Evolutionary conservation across 176 grass and related monocot genomes (phyloP).

Genomic region (Oryza meyeriana): DNA sequence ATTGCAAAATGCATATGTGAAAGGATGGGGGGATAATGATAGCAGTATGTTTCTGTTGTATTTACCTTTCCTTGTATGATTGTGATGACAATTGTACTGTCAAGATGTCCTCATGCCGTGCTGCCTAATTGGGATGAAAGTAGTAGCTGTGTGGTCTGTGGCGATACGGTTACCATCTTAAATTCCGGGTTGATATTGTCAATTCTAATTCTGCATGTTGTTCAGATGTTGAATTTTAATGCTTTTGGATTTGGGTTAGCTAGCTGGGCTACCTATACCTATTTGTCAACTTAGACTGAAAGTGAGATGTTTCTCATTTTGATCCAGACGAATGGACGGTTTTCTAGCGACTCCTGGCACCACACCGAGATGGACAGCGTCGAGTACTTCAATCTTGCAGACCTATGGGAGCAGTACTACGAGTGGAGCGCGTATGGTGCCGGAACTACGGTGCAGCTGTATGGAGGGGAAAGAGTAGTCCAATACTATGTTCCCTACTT

Average conservation of each 20-base stretch:
- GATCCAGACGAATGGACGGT: slow-evolving; percentile 45
- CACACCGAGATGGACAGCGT: slow-evolving; percentile 29
- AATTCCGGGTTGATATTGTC: slow-evolving; percentile 22
- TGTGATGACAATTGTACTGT: not conserved
- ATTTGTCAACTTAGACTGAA: slow-evolving; percentile 17
- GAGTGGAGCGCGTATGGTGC: slow-evolving; percentile 86
- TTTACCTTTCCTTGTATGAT: not conserved
- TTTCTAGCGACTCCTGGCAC: slow-evolving; percentile 26
- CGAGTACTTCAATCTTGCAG: slow-evolving; percentile 68
- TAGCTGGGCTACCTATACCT: not conserved
- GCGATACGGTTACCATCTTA: not conserved
- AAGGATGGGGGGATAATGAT: not conserved
- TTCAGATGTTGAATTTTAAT: slow-evolving; percentile 35
- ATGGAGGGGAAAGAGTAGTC: slow-evolving; percentile 38
- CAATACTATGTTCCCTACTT: slow-evolving; percentile 86
- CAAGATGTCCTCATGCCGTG: not conserved
- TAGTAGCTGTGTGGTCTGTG: slow-evolving; percentile 1
- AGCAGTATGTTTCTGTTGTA: not conserved
- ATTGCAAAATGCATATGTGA: not conserved
- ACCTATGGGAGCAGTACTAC: slow-evolving; percentile 71
- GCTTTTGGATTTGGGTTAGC: not conserved
- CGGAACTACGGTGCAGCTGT: slow-evolving; percentile 50
- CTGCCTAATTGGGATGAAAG: slow-evolving; percentile 21
- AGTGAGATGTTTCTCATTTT: slow-evolving; percentile 6
- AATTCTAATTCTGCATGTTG: slow-evolving; percentile 6